These are phyloP conservation scores for Tricholoma saponaceum DNA, from an alignment of 768 basidiomycete species.

Conservation along the genomic window DNA sequence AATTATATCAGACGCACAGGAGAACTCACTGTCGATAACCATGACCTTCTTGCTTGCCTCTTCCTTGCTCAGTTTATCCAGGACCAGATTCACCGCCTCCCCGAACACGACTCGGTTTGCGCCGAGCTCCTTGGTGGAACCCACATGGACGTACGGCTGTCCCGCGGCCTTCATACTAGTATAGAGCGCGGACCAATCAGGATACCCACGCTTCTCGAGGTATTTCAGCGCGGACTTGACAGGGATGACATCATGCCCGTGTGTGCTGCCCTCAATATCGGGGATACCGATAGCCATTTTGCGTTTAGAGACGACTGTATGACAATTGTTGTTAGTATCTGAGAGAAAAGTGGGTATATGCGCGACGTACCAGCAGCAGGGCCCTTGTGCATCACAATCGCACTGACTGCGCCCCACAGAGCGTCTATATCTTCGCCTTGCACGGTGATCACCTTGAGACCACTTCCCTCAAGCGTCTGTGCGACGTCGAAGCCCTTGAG, in stretches of 20 bases:
- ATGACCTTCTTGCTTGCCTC: constrained; percentile 77
- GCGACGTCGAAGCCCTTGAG: constrained; percentile 71
- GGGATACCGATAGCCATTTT: constrained; percentile 65
- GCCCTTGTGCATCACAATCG: constrained; percentile 57
- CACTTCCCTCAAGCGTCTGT: constrained; percentile 78
- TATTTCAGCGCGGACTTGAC: constrained; percentile 78
- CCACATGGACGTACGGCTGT: constrained; percentile 58
- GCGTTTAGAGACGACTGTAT: constrained; percentile 64
- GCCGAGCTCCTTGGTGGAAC: constrained; percentile 68
- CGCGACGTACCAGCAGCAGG: constrained; percentile 64
- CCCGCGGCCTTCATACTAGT: constrained; percentile 56
- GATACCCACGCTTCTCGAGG: constrained; percentile 59
- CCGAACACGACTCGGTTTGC: constrained; percentile 85
- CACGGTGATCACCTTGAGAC: constrained; percentile 69
- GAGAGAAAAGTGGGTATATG: neutral
- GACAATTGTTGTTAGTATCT: neutral
- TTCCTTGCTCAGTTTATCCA: constrained; percentile 72
- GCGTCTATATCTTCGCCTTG: constrained; percentile 79
- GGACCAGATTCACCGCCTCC: constrained; percentile 75
- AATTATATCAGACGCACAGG: neutral
- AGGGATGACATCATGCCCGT: constrained; percentile 85
- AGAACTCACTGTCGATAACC: constrained; percentile 75
- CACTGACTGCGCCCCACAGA: constrained; percentile 64
- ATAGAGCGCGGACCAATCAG: constrained; percentile 49
- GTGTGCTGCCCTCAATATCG: constrained; percentile 73